Conservation (phyloP, 225 moss, liverwort and hornwort genomes). For the Anthoceros angustus region DNA sequence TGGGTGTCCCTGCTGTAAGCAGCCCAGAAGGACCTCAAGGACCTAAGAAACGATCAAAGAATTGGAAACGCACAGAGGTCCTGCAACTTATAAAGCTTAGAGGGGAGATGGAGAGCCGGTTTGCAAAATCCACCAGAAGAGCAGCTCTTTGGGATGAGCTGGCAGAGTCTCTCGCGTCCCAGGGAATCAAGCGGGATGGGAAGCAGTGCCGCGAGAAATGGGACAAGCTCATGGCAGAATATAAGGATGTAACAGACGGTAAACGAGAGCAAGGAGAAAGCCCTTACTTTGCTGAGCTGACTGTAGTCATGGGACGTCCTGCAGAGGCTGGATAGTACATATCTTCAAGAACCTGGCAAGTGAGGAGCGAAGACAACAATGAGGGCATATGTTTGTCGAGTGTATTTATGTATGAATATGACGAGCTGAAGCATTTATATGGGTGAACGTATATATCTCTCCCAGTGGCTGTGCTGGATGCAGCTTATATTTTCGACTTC, state of each 20-base stretch:
- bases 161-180: constrained; percentile 29
- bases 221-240: constrained; percentile 65
- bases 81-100: constrained; percentile 53
- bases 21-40: constrained; percentile 32
- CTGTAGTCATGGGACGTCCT: constrained; percentile 37
- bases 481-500: background rate
- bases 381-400: background rate
- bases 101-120: constrained; percentile 52
- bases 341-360: background rate
- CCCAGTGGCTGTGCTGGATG: background rate
- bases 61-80: constrained; percentile 61
- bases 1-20: constrained; percentile 17
- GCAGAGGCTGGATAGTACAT: constrained; percentile 18
- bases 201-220: constrained; percentile 72
- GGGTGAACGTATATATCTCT: background rate
- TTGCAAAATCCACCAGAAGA: constrained; percentile 36
- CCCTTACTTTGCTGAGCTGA: constrained; percentile 49
- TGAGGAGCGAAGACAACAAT: background rate
- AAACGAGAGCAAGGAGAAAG: constrained; percentile 52
- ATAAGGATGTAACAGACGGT: constrained; percentile 47
- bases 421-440: background rate
- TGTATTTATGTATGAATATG: background rate
- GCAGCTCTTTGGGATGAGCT: constrained; percentile 60
- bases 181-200: constrained; percentile 52
- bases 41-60: constrained; percentile 48